phyloP scores from a whole-genome alignment of 2,329 filamentous ascomycete species.

The Trichoderma cornu-damae region DNA sequence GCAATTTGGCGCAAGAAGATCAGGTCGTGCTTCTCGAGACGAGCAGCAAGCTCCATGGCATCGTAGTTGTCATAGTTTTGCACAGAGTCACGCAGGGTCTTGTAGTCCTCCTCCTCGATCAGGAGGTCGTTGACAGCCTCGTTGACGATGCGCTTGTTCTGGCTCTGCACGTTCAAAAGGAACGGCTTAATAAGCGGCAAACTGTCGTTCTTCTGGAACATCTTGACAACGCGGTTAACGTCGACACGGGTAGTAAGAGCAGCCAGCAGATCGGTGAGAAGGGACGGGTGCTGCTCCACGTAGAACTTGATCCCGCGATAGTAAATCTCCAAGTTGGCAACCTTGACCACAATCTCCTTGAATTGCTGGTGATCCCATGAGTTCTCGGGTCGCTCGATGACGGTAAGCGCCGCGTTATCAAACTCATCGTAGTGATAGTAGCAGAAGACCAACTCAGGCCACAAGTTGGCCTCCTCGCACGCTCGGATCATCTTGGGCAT shows the following conservation, averaged over 20 bases:
- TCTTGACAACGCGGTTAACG: conserved; percentile 97
- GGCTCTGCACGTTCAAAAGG: conserved; percentile 88
- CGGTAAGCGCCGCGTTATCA: conserved; percentile 92
- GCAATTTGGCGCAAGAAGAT: conserved; percentile 99
- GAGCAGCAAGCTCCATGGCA: conserved; percentile 81
- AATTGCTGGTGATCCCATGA: conserved; percentile 99
- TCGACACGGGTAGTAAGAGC: conserved; percentile 89
- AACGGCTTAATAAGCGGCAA: conserved; percentile 98
- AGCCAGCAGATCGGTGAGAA: conserved; percentile 93
- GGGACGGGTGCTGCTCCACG: conserved; percentile 90
- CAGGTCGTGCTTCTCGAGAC: conserved; percentile 93
- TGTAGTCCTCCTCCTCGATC: conserved; percentile 99
- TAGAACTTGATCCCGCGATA: conserved; percentile 97
- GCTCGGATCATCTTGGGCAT: conserved; percentile 94
- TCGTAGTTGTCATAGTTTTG: conserved; percentile 99
- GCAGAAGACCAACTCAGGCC: conserved; percentile 96
- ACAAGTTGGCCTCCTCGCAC: conserved; percentile 89
- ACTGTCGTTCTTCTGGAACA: conserved; percentile 98
- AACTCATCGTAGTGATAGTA: conserved; percentile 98
- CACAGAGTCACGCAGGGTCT: conserved; percentile 94
- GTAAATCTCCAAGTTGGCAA: conserved; percentile 97
- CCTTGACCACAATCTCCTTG: conserved; percentile 98
- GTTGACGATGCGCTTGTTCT: conserved; percentile 98
- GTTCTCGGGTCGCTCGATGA: conserved; percentile 96
- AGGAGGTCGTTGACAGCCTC: conserved; percentile 95